phyloP scores from a whole-genome alignment of 768 basidiomycete species.

The Rhizopogon sp. region DNA sequence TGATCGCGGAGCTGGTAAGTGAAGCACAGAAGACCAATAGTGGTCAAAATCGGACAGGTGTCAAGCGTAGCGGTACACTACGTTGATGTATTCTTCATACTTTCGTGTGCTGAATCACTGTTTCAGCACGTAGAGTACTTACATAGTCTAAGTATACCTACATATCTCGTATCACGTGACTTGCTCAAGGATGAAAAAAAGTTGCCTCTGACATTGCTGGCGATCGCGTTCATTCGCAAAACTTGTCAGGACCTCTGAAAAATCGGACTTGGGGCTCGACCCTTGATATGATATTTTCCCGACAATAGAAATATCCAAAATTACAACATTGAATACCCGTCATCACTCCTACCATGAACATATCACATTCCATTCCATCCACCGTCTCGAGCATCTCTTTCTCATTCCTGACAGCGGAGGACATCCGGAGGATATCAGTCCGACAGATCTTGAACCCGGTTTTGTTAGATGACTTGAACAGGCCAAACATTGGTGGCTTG shows the following conservation, averaged over 20 bases:
- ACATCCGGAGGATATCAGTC: constrained; percentile 92
- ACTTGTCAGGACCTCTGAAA: background rate
- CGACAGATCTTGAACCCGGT: constrained; percentile 94
- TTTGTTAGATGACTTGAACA: constrained; percentile 88
- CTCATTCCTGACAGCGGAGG: constrained; percentile 84
- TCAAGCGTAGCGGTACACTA: constrained; percentile 47
- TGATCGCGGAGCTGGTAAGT: constrained; percentile 89
- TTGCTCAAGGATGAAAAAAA: constrained; percentile 9
- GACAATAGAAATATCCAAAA: background rate
- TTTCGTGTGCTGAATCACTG: background rate
- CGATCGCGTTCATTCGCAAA: background rate
- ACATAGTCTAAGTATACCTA: background rate
- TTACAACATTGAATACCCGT: background rate
- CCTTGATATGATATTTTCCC: background rate
- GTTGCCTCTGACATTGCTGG: background rate
- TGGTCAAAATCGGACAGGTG: constrained; percentile 46
- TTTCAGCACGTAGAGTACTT: background rate
- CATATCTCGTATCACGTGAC: constrained; percentile 7
- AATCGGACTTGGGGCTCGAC: background rate
- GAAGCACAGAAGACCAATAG: constrained; percentile 85
- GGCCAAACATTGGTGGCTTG: constrained; percentile 86
- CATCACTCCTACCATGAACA: constrained; percentile 60
- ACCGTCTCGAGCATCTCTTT: constrained; percentile 84
- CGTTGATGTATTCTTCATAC: constrained; percentile 13
- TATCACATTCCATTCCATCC: constrained; percentile 84